phyloP scores from a whole-genome alignment of 2,329 filamentous ascomycete genomes.

The Trichoderma harzianum region DNA sequence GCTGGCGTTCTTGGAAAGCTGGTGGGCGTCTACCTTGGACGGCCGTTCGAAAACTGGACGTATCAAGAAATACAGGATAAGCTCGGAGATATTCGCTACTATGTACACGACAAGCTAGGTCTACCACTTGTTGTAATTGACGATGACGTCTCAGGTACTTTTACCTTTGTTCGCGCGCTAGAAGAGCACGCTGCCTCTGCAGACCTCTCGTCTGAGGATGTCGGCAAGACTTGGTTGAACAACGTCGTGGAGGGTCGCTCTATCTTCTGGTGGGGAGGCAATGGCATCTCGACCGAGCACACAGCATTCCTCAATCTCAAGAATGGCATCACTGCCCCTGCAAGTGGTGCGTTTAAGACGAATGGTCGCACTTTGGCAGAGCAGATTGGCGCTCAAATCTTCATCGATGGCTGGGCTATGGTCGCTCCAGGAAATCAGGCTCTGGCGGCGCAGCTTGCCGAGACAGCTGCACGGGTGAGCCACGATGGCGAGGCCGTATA shows the following conservation, averaged over 20 bases:
- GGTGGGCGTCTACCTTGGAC: constrained; percentile 21
- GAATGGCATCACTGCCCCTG: constrained; percentile 1
- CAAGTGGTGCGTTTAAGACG: constrained; percentile 27
- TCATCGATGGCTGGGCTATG: constrained; percentile 38
- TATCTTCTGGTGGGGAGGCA: constrained; percentile 39
- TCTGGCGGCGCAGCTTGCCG: constrained; percentile 31
- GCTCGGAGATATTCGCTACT: constrained; percentile 31
- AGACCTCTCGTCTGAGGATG: not conserved
- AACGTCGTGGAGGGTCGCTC: constrained; percentile 23
- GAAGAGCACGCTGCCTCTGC: not conserved
- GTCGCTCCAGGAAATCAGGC: constrained; percentile 31
- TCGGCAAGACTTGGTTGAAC: constrained; percentile 19
- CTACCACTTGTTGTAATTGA: constrained; percentile 33
- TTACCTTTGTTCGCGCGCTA: not conserved
- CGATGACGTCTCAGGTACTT: constrained; percentile 24
- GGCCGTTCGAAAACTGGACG: constrained; percentile 38
- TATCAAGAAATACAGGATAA: constrained; percentile 31
- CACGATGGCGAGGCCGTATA: constrained; percentile 22
- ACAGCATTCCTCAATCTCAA: constrained; percentile 38
- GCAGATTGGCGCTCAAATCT: constrained; percentile 40
- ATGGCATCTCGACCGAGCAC: constrained; percentile 38
- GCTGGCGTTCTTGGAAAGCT: not conserved
- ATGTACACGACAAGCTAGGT: constrained; percentile 30
- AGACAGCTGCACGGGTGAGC: constrained; percentile 33
- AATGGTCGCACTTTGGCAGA: constrained; percentile 25